Conservation (phyloP, 169 alveolate genomes). For the Cryptosporidium andersoni region DNA sequence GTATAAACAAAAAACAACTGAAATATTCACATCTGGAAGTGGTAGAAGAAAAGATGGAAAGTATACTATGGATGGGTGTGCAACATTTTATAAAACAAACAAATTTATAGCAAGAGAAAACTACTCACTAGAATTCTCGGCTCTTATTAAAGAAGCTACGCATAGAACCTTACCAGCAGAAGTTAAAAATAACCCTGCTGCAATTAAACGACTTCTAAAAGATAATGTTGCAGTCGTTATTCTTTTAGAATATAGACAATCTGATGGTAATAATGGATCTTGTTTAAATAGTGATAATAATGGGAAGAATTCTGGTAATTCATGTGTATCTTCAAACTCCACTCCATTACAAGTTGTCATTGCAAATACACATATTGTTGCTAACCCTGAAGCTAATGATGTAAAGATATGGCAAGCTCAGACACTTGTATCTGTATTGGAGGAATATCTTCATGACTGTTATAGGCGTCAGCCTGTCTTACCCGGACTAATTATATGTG, state of each 20-base stretch:
- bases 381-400: conserved; percentile 80
- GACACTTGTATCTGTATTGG: conserved; percentile 75
- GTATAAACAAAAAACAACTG: conserved; percentile 81
- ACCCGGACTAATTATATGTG: conserved; percentile 79
- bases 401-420: conserved; percentile 83
- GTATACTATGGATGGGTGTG: conserved; percentile 82
- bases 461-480: conserved; percentile 73
- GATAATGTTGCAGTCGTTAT: conserved; percentile 81
- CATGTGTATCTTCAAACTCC: conserved; percentile 1
- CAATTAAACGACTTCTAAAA: conserved; percentile 75
- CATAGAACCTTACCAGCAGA: conserved; percentile 77
- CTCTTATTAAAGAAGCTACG: conserved; percentile 78
- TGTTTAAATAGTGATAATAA: conserved; percentile 4
- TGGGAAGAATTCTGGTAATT: not conserved
- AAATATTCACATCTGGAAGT: conserved; percentile 79
- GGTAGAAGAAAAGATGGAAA: conserved; percentile 81
- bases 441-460: conserved; percentile 75
- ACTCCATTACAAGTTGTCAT: conserved; percentile 72
- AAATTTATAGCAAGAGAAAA: conserved; percentile 78
- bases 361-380: conserved; percentile 81
- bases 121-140: conserved; percentile 79
- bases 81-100: conserved; percentile 77
- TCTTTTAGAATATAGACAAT: conserved; percentile 72
- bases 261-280: conserved; percentile 4
- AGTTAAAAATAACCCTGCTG: conserved; percentile 75